Base-by-base conservation (phyloP, 805 yeast genomes). In the Nakazawaea ernobii region DNA sequence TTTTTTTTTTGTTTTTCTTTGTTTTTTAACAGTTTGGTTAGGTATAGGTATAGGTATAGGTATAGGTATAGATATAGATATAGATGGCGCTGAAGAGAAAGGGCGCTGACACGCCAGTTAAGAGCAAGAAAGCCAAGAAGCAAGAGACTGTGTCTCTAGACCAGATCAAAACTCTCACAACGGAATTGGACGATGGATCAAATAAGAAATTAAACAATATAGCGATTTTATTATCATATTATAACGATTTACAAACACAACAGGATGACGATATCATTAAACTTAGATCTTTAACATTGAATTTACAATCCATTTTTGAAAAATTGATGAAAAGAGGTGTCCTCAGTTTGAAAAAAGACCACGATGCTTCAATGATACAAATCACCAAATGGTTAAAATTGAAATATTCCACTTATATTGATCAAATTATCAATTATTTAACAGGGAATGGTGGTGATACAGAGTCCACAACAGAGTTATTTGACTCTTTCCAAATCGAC, bases 371-470 rank as follows among this genome's bases (percentile, higher is more conserved):
- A 47, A 71, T 73, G 51, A 63, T 66, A 14, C 55, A 72, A 8
- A 74, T 82, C n/a, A 74, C 74, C 32, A 70, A 73, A 53, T 86
- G 95, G 92, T 61, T 87, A 35, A 69, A 70, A 47, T 73, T 75
- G 42, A 73, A 75, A 47, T 86, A 86, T 64, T 73, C 73, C 35
- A 63, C 67, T 20, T 86, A 69, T 65, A 80, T 82, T 55, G 55
- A 55, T 3, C 59, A 64, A 30, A 50, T 85, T 24, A 58, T 75
- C 26, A 59, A 62, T 13, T 61, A 77, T 43, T 62, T 84, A 53
- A 20, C 5, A 3, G 24, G 24, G 24, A 20, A 5, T 20, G 62
- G 62, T 3, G 53, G 61, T 2, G 56, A 66, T 2, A n/a, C n/a
- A n/a, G n/a, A n/a, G n/a, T 60, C 70, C 15, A 71, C 74, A 32